Conservation (phyloP, 2,329 filamentous ascomycete genomes). For the Fusarium sp. region DNA sequence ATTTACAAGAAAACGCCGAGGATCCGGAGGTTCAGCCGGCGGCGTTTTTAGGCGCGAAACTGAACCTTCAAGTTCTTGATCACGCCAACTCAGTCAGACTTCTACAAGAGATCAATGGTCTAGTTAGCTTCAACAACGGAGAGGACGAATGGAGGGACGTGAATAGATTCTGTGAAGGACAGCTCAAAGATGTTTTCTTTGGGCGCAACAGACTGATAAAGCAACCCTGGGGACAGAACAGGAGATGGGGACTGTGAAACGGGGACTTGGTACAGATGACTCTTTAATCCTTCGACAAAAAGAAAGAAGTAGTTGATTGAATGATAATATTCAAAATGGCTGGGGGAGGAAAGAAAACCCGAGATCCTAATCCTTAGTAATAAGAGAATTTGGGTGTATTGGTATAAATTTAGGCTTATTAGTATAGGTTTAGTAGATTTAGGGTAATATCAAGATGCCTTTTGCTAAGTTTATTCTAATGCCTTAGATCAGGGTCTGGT, state of each 20-base stretch:
- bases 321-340: accelerated
- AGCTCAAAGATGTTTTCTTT: not conserved
- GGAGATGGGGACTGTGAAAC: accelerated
- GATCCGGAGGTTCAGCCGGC: no score
- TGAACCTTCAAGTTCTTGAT: no score
- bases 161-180: accelerated
- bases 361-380: accelerated
- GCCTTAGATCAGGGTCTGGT: not conserved
- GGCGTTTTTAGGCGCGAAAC: no score
- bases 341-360: no score
- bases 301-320: not conserved
- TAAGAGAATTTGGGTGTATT: not conserved
- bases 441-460: no score
- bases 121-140: accelerated
- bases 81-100: not conserved
- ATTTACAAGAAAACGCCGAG: no score
- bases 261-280: accelerated
- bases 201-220: not conserved
- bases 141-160: not conserved
- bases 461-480: not conserved
- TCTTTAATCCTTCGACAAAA: not conserved
- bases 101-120: not conserved
- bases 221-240: accelerated
- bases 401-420: no score
- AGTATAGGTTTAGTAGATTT: no score